These are phyloP conservation scores for Populus nigra DNA, from an alignment of 345 rosid species.

Conservation along the genomic window DNA sequence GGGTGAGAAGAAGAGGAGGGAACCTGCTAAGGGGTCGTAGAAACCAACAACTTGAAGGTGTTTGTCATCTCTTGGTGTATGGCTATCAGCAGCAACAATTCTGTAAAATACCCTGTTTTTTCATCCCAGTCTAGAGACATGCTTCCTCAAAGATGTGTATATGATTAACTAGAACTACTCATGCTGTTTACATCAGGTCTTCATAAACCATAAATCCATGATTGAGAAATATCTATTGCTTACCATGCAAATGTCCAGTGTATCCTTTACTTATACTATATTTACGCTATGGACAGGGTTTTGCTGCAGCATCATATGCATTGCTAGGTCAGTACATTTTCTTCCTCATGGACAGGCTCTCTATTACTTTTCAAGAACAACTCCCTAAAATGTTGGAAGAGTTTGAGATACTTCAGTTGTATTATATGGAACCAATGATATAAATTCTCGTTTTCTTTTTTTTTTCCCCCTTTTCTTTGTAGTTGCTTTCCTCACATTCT, in stretches of 20 bases:
- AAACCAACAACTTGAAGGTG: too few species aligned
- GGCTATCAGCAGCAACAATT: too few species aligned
- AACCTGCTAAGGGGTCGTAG: too few species aligned
- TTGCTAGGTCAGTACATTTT: constrained; percentile 51
- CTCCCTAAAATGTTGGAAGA: not conserved
- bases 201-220: not conserved
- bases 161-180: too few species aligned
- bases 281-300: constrained; percentile 52
- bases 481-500: too few species aligned
- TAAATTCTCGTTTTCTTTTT: too few species aligned
- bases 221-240: not conserved
- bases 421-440: too few species aligned
- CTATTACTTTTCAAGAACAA: not conserved
- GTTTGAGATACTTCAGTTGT: not conserved
- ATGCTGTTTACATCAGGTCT: not conserved
- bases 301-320: constrained; percentile 54
- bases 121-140: too few species aligned
- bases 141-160: too few species aligned
- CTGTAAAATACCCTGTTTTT: not conserved
- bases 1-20: too few species aligned
- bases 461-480: too few species aligned
- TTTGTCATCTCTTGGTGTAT: too few species aligned
- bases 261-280: constrained; percentile 11
- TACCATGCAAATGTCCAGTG: not conserved
- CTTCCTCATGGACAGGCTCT: not conserved